Evolutionary conservation across 192 early-diverging fungal species (phyloP), one percentile per base, ranked within the genome.

Genomic region (Gigaspora rosea): DNA sequence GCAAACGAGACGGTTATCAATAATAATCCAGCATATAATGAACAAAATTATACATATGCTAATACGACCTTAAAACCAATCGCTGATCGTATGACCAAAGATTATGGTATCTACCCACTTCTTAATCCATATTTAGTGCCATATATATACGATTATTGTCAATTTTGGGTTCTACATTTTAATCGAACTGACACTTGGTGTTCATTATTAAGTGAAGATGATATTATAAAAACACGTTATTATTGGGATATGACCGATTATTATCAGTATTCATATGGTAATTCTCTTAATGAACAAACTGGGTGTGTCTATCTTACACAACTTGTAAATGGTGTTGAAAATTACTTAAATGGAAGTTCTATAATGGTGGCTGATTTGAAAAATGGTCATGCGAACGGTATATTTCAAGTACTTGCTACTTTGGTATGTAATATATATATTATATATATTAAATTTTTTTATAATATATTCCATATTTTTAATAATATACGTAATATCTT

Each of bases 151-250:
- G n/a, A n/a, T n/a, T 67, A 10, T 47, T 67, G 65, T 2, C 13
- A 48, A 67, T 67, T 67, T 48, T 36, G 47, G 47, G 18, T 46
- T 13, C 0, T 13, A 13, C 4, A n/a, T 48, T 67, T n/a, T 48
- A 67, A 67, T 48, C 11, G 36, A 41, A 13, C 41, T 67, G 65
- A 67, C 2, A 67, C 65, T 13, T 67, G 65, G 65, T 67, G 65
- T 46, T 67, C 65, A 48, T 67, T 67, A 67, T 36, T 67, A 67
- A 36, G 65, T 47, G 35, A 4, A 10, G 65, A 67, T 33, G 65
- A 67, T 2, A 15, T 67, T 67, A 33, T 47, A 67, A 10, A 3
- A 47, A 4, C 9, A 1, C 41, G 47, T 12, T 67, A 67, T 46
- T 67, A 47, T 41, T n/a, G 13, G 16, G 65, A 67, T 67, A 46